A percentile compares a stretch with the other conserved stretches of the same genome.
Evolutionary conservation across 164 flowering plant species (phyloP).

Genomic region (Nymphaea thermarum): DNA sequence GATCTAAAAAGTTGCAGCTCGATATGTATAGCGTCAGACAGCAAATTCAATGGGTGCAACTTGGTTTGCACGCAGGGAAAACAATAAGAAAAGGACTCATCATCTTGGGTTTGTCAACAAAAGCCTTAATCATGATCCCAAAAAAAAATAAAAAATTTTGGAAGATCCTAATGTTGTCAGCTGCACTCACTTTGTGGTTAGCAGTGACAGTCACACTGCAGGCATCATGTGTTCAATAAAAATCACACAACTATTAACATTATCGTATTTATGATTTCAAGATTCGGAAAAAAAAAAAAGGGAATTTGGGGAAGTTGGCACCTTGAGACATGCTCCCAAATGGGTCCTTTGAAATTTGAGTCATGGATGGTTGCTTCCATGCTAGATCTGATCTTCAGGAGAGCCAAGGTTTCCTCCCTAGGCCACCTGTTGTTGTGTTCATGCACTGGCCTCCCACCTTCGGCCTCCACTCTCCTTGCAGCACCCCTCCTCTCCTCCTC

Average conservation of each 20-base stretch:
- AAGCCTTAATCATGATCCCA: neutral
- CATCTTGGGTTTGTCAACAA: neutral
- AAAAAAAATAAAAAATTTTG: neutral
- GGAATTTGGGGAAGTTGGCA: neutral
- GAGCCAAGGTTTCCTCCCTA: conserved; percentile 1
- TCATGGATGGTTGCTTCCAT: neutral
- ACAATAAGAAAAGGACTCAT: neutral
- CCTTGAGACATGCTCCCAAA: conserved; percentile 3
- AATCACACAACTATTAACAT: neutral
- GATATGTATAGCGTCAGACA: neutral
- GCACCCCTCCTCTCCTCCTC: neutral
- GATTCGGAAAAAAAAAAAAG: neutral
- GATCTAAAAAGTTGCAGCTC: neutral
- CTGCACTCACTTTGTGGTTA: neutral
- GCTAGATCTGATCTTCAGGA: conserved; percentile 1
- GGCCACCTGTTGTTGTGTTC: conserved; percentile 1
- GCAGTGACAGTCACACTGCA: neutral
- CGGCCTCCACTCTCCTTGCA: neutral
- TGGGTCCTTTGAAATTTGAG: conserved; percentile 1
- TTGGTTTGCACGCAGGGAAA: neutral
- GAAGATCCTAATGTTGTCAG: neutral
- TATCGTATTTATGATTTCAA: too few relatives aligned
- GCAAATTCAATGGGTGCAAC: neutral
- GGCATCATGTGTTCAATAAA: neutral
- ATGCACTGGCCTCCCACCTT: neutral